Evolutionary conservation across 108 stramenopile species (phyloP).

Genomic region (Skeletonema menzelii): DNA sequence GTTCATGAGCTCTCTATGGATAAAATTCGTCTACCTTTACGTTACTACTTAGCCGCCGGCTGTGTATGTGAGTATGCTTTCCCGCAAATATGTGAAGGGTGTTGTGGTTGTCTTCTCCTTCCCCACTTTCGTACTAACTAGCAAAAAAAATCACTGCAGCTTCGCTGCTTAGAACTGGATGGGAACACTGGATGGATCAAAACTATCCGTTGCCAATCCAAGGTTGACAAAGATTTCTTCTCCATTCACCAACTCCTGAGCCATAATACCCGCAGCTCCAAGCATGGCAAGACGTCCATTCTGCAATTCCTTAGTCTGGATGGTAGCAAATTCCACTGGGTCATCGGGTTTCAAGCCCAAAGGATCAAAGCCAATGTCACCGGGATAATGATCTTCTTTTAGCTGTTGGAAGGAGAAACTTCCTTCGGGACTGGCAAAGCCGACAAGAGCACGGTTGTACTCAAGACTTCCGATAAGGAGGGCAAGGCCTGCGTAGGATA

Average conservation of each 20-base stretch:
- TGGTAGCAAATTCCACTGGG: slow-evolving; percentile 53
- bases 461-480: slow-evolving; percentile 62
- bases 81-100: no score
- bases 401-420: slow-evolving; percentile 55
- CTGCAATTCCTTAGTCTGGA: slow-evolving; percentile 87
- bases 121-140: no score
- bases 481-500: slow-evolving; percentile 12
- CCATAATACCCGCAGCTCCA: slow-evolving; percentile 66
- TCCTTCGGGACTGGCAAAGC: slow-evolving; percentile 53
- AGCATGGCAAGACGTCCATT: slow-evolving; percentile 90
- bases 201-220: slow-evolving; percentile 41
- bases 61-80: no score
- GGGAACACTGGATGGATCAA: slow-evolving; percentile 42
- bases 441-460: slow-evolving; percentile 58
- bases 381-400: slow-evolving; percentile 63
- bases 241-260: slow-evolving; percentile 72
- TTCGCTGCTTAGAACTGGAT: slow-evolving; percentile 45
- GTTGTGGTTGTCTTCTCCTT: no score
- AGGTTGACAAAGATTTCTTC: slow-evolving; percentile 54
- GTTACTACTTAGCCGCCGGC: no score
- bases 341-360: slow-evolving; percentile 73
- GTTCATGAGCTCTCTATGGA: no score
- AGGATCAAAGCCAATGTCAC: slow-evolving; percentile 85
- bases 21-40: no score
- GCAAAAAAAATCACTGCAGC: no score